Evolutionary conservation across 2,329 filamentous ascomycete genomes (phyloP).

Genomic region (Teratosphaeria nubilosa): DNA sequence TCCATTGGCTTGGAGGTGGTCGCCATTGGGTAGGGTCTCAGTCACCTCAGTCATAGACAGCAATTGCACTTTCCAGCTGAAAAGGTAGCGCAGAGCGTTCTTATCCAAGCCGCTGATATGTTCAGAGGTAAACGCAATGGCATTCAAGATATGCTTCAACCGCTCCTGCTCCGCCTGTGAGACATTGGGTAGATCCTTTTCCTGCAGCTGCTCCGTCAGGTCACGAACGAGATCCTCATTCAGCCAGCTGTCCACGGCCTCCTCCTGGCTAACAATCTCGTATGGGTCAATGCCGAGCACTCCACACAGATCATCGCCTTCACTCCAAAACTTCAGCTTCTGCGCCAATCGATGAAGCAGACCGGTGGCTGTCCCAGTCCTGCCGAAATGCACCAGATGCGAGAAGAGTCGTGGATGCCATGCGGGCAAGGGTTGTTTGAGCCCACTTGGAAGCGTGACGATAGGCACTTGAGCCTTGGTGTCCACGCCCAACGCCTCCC

Average conservation of each 20-base stretch:
- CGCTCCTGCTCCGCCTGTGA: conserved; percentile 16
- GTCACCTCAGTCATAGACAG: conserved; percentile 2
- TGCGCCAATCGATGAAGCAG: conserved; percentile 64
- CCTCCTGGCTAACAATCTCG: conserved; percentile 6
- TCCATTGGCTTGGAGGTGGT: conserved; percentile 7
- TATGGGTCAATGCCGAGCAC: conserved; percentile 45
- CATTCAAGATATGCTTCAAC: conserved; percentile 15
- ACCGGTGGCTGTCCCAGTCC: conserved; percentile 58
- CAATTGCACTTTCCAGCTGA: conserved; percentile 21
- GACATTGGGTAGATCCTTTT: conserved; percentile 38
- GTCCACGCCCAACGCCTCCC: conserved; percentile 7
- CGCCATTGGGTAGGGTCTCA: background rate
- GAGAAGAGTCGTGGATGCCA: conserved; percentile 89
- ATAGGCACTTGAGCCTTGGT: conserved; percentile 4
- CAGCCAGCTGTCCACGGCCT: conserved; percentile 27
- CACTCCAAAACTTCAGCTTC: conserved; percentile 70
- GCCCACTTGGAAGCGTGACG: conserved; percentile 14
- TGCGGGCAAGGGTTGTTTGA: conserved; percentile 79
- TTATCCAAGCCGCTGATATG: conserved; percentile 18
- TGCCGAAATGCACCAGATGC: conserved; percentile 76
- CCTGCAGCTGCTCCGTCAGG: conserved; percentile 26
- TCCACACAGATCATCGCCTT: conserved; percentile 70
- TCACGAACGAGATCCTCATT: conserved; percentile 13
- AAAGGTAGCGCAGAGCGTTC: conserved; percentile 22
- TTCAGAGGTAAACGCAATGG: conserved; percentile 16